A percentile compares a stretch with the other conserved stretches of the same genome.
Conservation (phyloP, 2,329 filamentous ascomycete genomes). For the Capronia epimyces region DNA sequence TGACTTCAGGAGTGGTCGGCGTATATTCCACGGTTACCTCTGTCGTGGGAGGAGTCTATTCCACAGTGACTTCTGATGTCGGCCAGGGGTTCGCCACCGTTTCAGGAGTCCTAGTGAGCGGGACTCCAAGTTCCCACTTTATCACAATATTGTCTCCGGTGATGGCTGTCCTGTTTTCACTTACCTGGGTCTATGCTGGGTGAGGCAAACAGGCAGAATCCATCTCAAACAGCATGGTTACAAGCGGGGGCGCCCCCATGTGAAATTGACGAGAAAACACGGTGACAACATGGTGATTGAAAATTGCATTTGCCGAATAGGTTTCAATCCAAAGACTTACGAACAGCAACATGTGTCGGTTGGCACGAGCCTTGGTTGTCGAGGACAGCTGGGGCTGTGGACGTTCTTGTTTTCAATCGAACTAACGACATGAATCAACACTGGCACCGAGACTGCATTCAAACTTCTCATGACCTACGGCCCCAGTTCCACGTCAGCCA, state of each 20-base stretch:
- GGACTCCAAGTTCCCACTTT: neutral
- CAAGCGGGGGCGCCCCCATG: too few species aligned
- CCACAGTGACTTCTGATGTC: conserved; percentile 13
- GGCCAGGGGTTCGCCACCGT: conserved; percentile 16
- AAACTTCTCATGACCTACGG: conserved; percentile 22
- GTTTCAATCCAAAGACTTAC: neutral
- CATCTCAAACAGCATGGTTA: neutral
- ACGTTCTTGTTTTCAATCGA: conserved; percentile 24
- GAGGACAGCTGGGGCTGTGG: neutral
- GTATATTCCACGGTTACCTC: conserved; percentile 19
- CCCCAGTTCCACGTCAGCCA: neutral
- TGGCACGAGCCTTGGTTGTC: too few species aligned
- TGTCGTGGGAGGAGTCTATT: conserved; percentile 10
- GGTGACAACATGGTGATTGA: too few species aligned
- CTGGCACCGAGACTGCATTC: conserved; percentile 21
- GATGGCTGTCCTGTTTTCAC: neutral
- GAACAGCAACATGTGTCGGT: neutral
- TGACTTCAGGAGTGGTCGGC: conserved; percentile 11
- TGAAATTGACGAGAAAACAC: too few species aligned
- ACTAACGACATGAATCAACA: conserved; percentile 18
- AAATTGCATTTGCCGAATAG: too few species aligned
- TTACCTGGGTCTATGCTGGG: conserved; percentile 5
- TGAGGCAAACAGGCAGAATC: neutral
- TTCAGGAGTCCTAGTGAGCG: conserved; percentile 17
- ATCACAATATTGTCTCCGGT: conserved; percentile 1